Evolutionary conservation across 805 yeast species (phyloP).

Genomic region (Candida maesae): DNA sequence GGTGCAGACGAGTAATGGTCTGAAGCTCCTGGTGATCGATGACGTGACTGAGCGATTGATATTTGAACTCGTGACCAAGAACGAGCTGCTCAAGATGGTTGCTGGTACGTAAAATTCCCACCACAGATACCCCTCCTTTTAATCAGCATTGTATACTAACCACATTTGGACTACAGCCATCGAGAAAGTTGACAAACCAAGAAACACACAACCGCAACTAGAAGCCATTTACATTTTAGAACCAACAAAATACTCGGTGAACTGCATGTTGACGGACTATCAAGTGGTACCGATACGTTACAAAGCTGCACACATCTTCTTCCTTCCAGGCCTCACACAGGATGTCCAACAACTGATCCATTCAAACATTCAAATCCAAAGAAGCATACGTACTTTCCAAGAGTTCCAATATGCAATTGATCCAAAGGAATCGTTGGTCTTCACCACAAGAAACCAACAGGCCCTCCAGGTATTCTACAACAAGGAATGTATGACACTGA

Average conservation of each 20-base stretch:
- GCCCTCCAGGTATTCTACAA: constrained; percentile 75
- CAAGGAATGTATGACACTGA: constrained; percentile 55
- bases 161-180: constrained; percentile 43
- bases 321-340: constrained; percentile 55
- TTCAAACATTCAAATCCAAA: constrained; percentile 28
- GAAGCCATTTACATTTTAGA: constrained; percentile 81
- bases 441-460: constrained; percentile 57
- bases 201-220: constrained; percentile 59
- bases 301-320: constrained; percentile 65
- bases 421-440: constrained; percentile 70
- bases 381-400: constrained; percentile 30
- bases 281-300: constrained; percentile 65
- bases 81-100: constrained; percentile 48
- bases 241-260: constrained; percentile 62
- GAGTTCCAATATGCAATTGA: constrained; percentile 46
- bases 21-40: constrained; percentile 55
- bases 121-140: background rate
- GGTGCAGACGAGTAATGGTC: constrained; percentile 41
- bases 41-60: constrained; percentile 47
- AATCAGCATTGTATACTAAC: constrained; percentile 2
- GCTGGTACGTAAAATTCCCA: constrained; percentile 7
- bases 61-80: constrained; percentile 43
- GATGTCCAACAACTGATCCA: constrained; percentile 29
- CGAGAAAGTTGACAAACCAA: constrained; percentile 55
- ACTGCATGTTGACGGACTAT: constrained; percentile 77